Evolutionary conservation across 2,329 filamentous ascomycete species (phyloP), one percentile per base, ranked within the genome.

Genomic region (Sordariomycetes sp.): DNA sequence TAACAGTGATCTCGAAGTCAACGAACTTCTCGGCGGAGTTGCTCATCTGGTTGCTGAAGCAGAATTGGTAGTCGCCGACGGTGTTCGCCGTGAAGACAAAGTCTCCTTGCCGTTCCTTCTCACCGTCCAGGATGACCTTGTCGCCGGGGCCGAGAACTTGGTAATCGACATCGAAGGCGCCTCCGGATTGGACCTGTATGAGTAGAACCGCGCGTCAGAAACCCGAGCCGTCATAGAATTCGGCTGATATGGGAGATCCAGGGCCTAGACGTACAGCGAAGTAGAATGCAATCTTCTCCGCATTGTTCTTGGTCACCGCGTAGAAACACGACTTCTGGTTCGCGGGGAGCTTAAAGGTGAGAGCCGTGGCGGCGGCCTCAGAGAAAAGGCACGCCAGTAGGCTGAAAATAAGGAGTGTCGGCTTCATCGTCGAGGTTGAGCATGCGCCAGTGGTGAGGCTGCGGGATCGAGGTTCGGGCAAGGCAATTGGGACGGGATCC

Each of bases 271-370:
- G 64, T 77, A 99, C 94, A 61, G 94, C 95, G 75, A 99, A 99
- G 78, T 99, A 99, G 71, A 99, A 99, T 55, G 94, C 92, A 65
- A 99, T 80, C 82, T 99, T 99, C 67, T 89, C 84, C 65, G 87
- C 87, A 70, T 83, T 81, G 70, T 88, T 83, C 63, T 91, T 85
- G 58, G 93, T 87, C 64, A 84, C 78, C 59, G 89, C 83, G 72
- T 89, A 97, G 83, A 99, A 99, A 79, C 94, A 99, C 61, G 94
- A 90, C 74, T 89, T 91, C 79, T 97, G 94, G 76, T 95, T 89
- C 55, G 94, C 89, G 57, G 80, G 76, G 53, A 99, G 80, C 75
- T 92, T 90, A 79, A 97, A 99, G 54, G 94, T 99, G 69, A 99
- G 80, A 48, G 94, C 92, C 4, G 94, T 99, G 43, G 90, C 91